Evolutionary conservation across 2,329 filamentous ascomycete species (phyloP).

Genomic region (Botryotinia globosa): DNA sequence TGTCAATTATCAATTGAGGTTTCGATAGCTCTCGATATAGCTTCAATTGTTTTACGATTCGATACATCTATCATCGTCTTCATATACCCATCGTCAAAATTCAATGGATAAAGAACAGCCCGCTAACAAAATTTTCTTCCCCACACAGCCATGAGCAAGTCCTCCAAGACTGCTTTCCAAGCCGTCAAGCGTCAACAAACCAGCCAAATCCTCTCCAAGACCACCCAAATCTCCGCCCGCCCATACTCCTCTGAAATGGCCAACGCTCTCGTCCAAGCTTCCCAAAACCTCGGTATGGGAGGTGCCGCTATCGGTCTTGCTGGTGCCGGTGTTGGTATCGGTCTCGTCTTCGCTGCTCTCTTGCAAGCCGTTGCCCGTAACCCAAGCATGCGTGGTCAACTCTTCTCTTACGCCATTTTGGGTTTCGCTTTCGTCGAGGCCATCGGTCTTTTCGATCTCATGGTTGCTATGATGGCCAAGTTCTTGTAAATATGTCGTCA

Average conservation of each 20-base stretch:
- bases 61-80: constrained; percentile 2
- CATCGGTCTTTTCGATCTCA: constrained; percentile 84
- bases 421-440: constrained; percentile 95
- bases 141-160: constrained; percentile 41
- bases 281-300: constrained; percentile 88
- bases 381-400: constrained; percentile 90
- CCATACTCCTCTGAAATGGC: constrained; percentile 87
- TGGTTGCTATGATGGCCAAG: constrained; percentile 94
- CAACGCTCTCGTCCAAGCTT: constrained; percentile 84
- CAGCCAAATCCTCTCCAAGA: constrained; percentile 61
- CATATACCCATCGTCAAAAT: neutral
- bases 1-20: constrained; percentile 21
- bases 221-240: constrained; percentile 37
- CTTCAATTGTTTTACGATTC: constrained; percentile 13
- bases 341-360: constrained; percentile 88
- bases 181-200: constrained; percentile 68
- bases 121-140: constrained; percentile 31
- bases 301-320: constrained; percentile 87
- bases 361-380: constrained; percentile 89
- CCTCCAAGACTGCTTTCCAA: constrained; percentile 32
- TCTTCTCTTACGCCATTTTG: constrained; percentile 94
- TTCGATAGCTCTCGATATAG: neutral
- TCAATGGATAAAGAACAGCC: constrained; percentile 23
- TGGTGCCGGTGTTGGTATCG: constrained; percentile 92
- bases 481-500: constrained; percentile 51